Evolutionary conservation across 371 early-diverging fungal species (phyloP).

Genomic region (Mucor ambiguus): DNA sequence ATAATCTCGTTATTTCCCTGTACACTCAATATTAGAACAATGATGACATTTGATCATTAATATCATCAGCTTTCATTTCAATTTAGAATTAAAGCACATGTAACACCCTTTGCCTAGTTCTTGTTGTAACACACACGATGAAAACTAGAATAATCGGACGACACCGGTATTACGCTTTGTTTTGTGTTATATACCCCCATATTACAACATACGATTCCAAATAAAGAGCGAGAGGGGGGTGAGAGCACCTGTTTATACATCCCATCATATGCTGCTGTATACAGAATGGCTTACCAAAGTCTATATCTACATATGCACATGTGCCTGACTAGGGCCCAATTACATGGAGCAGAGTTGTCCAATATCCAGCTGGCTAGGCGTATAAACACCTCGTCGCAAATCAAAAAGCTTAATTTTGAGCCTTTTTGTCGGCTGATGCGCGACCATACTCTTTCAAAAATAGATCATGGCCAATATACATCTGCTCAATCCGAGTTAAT

Average conservation of each 20-base stretch:
- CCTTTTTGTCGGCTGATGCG: not conserved
- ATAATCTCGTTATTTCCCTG: not conserved
- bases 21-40: not conserved
- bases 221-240: not conserved
- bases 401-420: not conserved
- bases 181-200: not conserved
- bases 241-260: not conserved
- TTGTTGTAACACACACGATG: slow-evolving; percentile 5
- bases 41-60: slow-evolving; percentile 6
- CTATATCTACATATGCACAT: not conserved
- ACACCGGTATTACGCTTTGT: slow-evolving; percentile 6
- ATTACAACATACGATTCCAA: slow-evolving; percentile 13
- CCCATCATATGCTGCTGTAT: not conserved
- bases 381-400: not conserved
- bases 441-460: not conserved
- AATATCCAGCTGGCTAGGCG: not conserved
- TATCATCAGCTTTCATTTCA: slow-evolving; percentile 4
- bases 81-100: slow-evolving; percentile 5
- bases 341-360: not conserved
- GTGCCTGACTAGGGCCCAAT: not conserved
- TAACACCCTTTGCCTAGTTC: not conserved
- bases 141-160: slow-evolving; percentile 16
- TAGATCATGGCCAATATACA: not conserved
- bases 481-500: not conserved
- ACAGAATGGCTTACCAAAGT: not conserved